A percentile compares a stretch with the other conserved stretches of the same genome.
phyloP scores from a whole-genome alignment of 2,329 filamentous ascomycete species.

The Lomentospora prolificans region DNA sequence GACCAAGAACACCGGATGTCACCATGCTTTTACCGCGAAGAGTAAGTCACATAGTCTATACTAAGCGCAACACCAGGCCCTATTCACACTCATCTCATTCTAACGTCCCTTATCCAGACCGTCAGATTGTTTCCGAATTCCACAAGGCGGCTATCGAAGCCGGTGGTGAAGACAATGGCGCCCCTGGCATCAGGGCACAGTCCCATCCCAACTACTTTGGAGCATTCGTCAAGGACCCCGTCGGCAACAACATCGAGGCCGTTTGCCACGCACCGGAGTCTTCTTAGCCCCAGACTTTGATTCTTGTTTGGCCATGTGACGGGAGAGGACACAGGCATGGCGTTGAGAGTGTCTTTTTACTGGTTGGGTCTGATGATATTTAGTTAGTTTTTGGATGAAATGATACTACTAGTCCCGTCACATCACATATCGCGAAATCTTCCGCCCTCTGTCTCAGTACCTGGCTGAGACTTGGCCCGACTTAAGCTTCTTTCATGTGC shows the following conservation, averaged over 20 bases:
- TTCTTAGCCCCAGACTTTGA: too few species aligned
- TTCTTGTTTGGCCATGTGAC: too few species aligned
- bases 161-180: slow-evolving; percentile 38
- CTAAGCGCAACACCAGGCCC: background rate
- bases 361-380: background rate
- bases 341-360: too few species aligned
- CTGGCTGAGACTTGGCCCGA: too few species aligned
- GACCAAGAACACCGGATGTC: background rate
- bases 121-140: slow-evolving; percentile 32
- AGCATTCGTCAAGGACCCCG: slow-evolving; percentile 38
- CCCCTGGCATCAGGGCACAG: slow-evolving; percentile 31
- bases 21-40: background rate
- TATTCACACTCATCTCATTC: background rate
- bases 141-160: slow-evolving; percentile 28
- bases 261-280: slow-evolving; percentile 17
- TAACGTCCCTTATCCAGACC: slow-evolving; percentile 21
- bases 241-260: slow-evolving; percentile 43
- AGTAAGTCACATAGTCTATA: background rate
- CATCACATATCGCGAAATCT: background rate
- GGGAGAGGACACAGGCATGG: too few species aligned
- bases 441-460: too few species aligned
- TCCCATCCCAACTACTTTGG: slow-evolving; percentile 39
- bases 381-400: background rate
- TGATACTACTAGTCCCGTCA: background rate
- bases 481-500: background rate